Percentiles rank a stretch among this genome's conserved stretches.
Evolutionary conservation across 2,329 filamentous ascomycete species (phyloP).

Genomic region (Microdochium nivale): DNA sequence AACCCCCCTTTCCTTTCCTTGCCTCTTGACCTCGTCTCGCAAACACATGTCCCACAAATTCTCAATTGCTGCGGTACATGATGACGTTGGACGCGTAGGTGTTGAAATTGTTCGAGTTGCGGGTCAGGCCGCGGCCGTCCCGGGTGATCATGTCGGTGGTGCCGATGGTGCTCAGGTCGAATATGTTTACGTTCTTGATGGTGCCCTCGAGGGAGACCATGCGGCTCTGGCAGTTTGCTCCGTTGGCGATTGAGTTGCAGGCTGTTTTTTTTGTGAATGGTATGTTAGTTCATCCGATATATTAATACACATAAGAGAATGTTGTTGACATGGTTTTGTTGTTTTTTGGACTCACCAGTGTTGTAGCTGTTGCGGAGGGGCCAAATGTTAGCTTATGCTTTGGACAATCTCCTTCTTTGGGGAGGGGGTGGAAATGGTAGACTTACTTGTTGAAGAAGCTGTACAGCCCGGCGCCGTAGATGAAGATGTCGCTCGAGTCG

Average conservation of each 20-base stretch:
- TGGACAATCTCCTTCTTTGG: too few species aligned
- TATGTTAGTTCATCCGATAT: too few species aligned
- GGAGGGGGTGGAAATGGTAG: too few species aligned
- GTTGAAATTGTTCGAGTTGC: slow-evolving; percentile 21
- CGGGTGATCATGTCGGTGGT: slow-evolving; percentile 26
- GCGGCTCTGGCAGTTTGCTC: slow-evolving; percentile 28
- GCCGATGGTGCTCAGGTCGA: slow-evolving; percentile 38
- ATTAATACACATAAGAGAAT: too few species aligned
- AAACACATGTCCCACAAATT: too few species aligned
- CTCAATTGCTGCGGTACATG: slow-evolving; percentile 16
- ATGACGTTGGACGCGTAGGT: slow-evolving; percentile 21
- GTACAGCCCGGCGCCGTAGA: slow-evolving; percentile 55
- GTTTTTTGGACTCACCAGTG: slow-evolving; percentile 25
- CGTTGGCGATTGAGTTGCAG: slow-evolving; percentile 25
- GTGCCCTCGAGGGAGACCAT: slow-evolving; percentile 28
- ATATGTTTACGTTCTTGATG: slow-evolving; percentile 26
- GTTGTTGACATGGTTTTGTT: too few species aligned
- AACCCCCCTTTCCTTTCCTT: too few species aligned
- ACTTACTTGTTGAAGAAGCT: slow-evolving; percentile 51
- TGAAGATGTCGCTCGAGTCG: slow-evolving; percentile 37
- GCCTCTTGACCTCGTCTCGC: too few species aligned
- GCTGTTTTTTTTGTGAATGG: too few species aligned
- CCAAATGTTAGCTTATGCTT: too few species aligned
- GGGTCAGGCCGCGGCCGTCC: slow-evolving; percentile 19
- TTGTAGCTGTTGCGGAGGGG: too few species aligned